phyloP scores from a whole-genome alignment of 1,284 basidiomycete species.

The Moniliella sp. region DNA sequence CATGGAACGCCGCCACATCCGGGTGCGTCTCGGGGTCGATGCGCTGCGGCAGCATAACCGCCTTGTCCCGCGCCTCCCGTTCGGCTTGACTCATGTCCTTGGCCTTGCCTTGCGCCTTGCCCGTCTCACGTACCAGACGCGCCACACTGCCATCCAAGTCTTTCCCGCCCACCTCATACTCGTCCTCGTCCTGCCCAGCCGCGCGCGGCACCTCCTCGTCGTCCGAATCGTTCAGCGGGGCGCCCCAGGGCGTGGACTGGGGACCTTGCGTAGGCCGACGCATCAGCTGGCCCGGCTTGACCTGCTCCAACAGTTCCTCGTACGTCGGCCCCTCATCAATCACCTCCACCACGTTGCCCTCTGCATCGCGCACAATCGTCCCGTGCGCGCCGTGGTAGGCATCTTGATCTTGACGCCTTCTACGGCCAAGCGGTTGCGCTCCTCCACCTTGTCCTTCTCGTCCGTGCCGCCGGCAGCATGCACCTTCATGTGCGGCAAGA shows the following conservation, averaged over 20 bases:
- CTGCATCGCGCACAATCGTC: background rate
- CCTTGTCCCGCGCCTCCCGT: background rate
- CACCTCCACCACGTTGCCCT: background rate
- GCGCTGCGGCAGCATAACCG: background rate
- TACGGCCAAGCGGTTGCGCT: background rate
- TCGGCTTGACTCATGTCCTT: background rate
- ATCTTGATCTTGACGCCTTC: no score
- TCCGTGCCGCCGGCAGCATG: conserved; percentile 49
- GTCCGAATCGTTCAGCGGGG: conserved; percentile 7
- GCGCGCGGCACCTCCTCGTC: conserved; percentile 1
- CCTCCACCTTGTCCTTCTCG: conserved; percentile 44
- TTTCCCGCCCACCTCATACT: conserved; percentile 1
- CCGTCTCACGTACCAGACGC: background rate
- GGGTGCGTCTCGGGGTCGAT: background rate
- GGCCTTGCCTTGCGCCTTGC: background rate
- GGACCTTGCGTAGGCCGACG: conserved; percentile 1
- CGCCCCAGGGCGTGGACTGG: conserved; percentile 32
- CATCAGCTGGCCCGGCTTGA: background rate
- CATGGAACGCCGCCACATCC: background rate
- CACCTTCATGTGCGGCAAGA: conserved; percentile 47
- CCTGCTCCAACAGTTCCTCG: conserved; percentile 81
- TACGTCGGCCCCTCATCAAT: conserved; percentile 54
- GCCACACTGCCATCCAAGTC: background rate
- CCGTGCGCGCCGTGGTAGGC: background rate
- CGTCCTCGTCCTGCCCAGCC: background rate